These are phyloP conservation scores for Irpex sp. DNA, from an alignment of 1,284 basidiomycete genomes.

Conservation along the genomic window DNA sequence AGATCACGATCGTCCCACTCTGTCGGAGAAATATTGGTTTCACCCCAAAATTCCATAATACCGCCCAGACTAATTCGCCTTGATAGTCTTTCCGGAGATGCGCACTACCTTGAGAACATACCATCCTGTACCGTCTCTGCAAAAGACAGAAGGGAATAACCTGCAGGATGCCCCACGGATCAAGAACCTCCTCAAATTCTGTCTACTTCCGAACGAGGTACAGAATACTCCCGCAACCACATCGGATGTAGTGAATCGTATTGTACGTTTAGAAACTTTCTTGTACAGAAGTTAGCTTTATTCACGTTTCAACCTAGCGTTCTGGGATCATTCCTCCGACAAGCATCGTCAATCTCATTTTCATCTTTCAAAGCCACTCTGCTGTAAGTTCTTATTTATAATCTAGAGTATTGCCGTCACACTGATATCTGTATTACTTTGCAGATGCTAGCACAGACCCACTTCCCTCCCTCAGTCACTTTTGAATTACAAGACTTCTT, in stretches of 20 bases:
- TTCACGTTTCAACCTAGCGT: constrained; percentile 31
- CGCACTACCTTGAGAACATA: constrained; percentile 69
- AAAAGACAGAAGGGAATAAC: constrained; percentile 55
- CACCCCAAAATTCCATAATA: background rate
- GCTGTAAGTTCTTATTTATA: constrained; percentile 33
- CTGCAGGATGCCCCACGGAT: constrained; percentile 72
- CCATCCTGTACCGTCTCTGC: constrained; percentile 67
- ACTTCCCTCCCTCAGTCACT: constrained; percentile 45
- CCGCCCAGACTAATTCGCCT: background rate
- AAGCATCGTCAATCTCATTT: constrained; percentile 58
- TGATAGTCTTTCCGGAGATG: constrained; percentile 59
- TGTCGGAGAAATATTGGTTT: background rate
- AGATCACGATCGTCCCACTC: too few species aligned
- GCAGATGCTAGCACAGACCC: constrained; percentile 52
- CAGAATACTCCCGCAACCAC: constrained; percentile 23
- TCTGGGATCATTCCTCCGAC: constrained; percentile 53
- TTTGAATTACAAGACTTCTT: constrained; percentile 69
- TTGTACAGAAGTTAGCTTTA: constrained; percentile 5
- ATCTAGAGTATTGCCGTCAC: background rate
- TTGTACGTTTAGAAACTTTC: constrained; percentile 19
- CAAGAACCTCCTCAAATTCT: constrained; percentile 37
- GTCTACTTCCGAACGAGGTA: constrained; percentile 23
- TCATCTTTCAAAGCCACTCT: constrained; percentile 55
- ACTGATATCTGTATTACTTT: constrained; percentile 11
- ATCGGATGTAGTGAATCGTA: constrained; percentile 24